These are phyloP conservation scores for Acanthamoeba healyi DNA, from an alignment of 208 protist species.

Conservation along the genomic window DNA sequence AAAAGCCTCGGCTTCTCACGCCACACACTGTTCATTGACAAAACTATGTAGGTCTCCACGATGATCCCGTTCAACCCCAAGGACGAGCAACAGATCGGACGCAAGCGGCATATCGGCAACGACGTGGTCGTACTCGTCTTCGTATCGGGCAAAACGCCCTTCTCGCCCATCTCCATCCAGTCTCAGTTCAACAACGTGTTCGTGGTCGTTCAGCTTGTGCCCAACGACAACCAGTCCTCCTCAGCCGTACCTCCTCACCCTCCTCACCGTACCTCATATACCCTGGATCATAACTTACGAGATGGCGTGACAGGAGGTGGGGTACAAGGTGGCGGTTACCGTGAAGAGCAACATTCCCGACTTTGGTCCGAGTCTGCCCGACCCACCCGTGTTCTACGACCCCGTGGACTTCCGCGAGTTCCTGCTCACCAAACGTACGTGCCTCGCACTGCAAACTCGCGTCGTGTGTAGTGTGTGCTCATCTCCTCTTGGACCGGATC, in stretches of 20 bases:
- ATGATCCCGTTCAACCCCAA: slow-evolving; percentile 57
- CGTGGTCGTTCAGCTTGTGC: slow-evolving; percentile 21
- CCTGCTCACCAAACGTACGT: slow-evolving; percentile 64
- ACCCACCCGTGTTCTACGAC: slow-evolving; percentile 42
- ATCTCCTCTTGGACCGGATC: not conserved
- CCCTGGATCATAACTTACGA: too few relatives aligned
- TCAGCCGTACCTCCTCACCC: not conserved
- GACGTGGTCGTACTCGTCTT: slow-evolving; percentile 63
- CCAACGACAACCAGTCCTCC: not conserved
- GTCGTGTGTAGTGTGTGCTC: too few relatives aligned
- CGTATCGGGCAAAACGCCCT: slow-evolving; percentile 41
- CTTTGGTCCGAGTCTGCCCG: slow-evolving; percentile 34
- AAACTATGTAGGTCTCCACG: not conserved
- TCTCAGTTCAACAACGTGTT: slow-evolving; percentile 72
- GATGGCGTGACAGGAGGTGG: too few relatives aligned
- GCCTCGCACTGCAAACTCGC: too few relatives aligned
- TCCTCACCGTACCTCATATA: not conserved
- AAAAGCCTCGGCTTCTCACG: not conserved
- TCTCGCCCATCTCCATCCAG: slow-evolving; percentile 64
- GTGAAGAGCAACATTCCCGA: slow-evolving; percentile 63
- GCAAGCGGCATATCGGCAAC: slow-evolving; percentile 67
- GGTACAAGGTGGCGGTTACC: slow-evolving; percentile 52
- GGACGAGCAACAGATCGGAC: slow-evolving; percentile 62
- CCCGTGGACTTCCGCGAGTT: slow-evolving; percentile 44
- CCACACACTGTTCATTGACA: not conserved